Percentiles rank a stretch among this genome's conserved stretches.
Conservation (phyloP, 257 asterid genomes). For the Solanum etuberosum region DNA sequence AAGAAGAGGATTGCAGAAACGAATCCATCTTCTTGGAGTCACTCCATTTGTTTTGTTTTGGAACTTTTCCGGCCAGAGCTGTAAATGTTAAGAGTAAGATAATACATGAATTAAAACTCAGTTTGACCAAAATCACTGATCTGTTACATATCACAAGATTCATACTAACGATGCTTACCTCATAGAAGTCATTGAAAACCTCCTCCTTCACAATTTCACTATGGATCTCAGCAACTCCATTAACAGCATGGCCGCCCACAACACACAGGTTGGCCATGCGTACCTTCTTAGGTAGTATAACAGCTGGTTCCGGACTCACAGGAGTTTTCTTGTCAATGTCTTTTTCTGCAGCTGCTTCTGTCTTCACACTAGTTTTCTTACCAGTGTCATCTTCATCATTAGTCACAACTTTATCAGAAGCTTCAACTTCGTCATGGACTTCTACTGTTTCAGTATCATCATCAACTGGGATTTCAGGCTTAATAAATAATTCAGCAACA, state of each 20-base stretch:
- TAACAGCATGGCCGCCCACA: constrained; percentile 82
- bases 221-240: constrained; percentile 86
- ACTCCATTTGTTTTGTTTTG: constrained; percentile 88
- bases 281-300: constrained; percentile 49
- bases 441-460: constrained; percentile 10
- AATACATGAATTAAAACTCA: neutral
- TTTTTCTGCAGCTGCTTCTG: constrained; percentile 19
- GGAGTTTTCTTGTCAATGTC: constrained; percentile 14
- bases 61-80: constrained; percentile 84
- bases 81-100: constrained; percentile 7
- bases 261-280: constrained; percentile 86
- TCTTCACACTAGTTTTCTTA: neutral
- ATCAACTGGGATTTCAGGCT: constrained; percentile 2
- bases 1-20: constrained; percentile 66
- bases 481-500: constrained; percentile 21
- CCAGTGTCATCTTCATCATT: constrained; percentile 17
- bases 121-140: neutral
- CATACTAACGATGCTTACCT: constrained; percentile 29
- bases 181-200: constrained; percentile 64
- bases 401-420: constrained; percentile 9
- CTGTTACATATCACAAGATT: neutral
- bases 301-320: constrained; percentile 22
- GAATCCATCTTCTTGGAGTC: constrained; percentile 85
- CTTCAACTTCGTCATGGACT: constrained; percentile 5
- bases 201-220: constrained; percentile 75